Base-by-base conservation (phyloP, 2,329 filamentous ascomycete genomes). In the Rhynchosporium graminicola region DNA sequence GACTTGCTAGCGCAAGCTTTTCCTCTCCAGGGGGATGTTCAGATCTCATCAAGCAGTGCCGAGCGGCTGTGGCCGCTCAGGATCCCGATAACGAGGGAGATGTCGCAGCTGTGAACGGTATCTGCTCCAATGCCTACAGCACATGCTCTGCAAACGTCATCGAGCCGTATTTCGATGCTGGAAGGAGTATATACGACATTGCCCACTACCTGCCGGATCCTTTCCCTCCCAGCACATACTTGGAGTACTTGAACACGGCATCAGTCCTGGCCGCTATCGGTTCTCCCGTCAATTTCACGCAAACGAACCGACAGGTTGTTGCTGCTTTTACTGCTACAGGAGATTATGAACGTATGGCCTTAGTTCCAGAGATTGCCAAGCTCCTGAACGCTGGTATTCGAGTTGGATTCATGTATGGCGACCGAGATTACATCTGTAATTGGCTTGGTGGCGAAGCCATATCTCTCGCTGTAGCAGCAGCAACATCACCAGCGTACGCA, bases 391-490 rank as follows among this genome's bases (percentile, higher is more conserved):
- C 78, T 1, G 87, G 86, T 13, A 82, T 92, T 20, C 86, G 85
- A 10, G 83, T 95, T 15, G 87, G 88, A 5, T 77, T 95, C 63
- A 82, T 92, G 60, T 91, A 94, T 72, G 84, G 84, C 31, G 84
- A 87, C 70, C 76, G 83, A 64, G 85, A 87, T 73, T 87, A 84
- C 70, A 81, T 85, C 64, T 87, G 84, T 74, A 87, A 87, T 73
- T 87, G 88, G 84, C 78, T 88, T 67, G 91, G 91, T n/a, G 91
- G 90, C 42, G 83, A 95, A 75, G 86, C 87, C 1, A 80, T 91
- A 47, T 90, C 87, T 2, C 79, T 91, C 3, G 80, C 81, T 5
- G 77, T 92, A 0, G 80, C 85, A 46, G 77, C 80, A 10, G 76
- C 80, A 52, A 76, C 81, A 31, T 76, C 77, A 4, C 68, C 74